A percentile compares a stretch with the other conserved stretches of the same genome.
Conservation (phyloP, 352 stramenopile species). For the Plasmopara muralis region DNA sequence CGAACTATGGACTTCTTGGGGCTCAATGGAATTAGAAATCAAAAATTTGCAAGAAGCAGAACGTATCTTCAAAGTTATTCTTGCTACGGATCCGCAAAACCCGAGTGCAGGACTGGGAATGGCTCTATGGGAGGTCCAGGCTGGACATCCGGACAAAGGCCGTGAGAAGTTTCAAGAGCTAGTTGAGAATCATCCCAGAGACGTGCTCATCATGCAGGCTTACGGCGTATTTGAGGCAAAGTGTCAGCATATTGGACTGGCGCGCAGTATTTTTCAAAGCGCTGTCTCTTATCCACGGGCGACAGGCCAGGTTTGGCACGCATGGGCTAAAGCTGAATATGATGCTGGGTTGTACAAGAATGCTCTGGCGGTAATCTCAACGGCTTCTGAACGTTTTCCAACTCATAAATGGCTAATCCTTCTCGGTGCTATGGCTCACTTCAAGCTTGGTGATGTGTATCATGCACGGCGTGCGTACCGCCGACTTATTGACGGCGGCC, state of each 20-base stretch:
- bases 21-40: conserved; percentile 73
- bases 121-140: conserved; percentile 58
- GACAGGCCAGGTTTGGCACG: conserved; percentile 78
- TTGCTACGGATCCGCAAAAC: conserved; percentile 66
- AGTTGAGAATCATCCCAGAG: conserved; percentile 40
- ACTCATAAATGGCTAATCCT: conserved; percentile 82
- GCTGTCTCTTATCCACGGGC: conserved; percentile 42
- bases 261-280: conserved; percentile 56
- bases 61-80: conserved; percentile 74
- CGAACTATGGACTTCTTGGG: conserved; percentile 82
- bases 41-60: conserved; percentile 72
- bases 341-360: conserved; percentile 73
- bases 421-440: conserved; percentile 67
- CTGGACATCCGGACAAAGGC: conserved; percentile 46
- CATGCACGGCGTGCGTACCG: conserved; percentile 62
- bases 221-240: conserved; percentile 74
- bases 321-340: conserved; percentile 81
- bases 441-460: conserved; percentile 74
- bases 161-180: conserved; percentile 58
- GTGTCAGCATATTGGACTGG: conserved; percentile 52
- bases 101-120: conserved; percentile 66
- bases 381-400: conserved; percentile 55
- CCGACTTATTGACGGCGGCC: conserved; percentile 60
- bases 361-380: conserved; percentile 55
- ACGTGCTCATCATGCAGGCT: conserved; percentile 70